Conservation (phyloP, 352 stramenopile species). For the Phytophthora multivora region DNA sequence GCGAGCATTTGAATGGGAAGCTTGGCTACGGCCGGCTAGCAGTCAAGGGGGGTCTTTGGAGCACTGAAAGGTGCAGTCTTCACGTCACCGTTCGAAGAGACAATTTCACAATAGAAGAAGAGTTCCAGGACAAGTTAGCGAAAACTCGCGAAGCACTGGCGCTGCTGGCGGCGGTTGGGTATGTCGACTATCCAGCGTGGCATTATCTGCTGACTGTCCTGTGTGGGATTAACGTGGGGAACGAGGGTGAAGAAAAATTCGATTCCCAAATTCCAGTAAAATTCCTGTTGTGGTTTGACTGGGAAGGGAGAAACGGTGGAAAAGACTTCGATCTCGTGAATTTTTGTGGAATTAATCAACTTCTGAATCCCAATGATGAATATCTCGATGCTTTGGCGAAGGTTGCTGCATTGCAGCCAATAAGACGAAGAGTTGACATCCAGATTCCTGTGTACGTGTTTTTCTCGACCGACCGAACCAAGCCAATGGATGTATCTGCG, state of each 20-base stretch:
- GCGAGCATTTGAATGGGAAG: neutral
- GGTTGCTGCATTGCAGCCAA: neutral
- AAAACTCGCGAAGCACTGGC: constrained; percentile 7
- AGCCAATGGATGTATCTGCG: constrained; percentile 2
- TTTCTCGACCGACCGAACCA: constrained; percentile 9
- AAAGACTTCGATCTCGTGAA: neutral
- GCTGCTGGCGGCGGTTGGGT: constrained; percentile 4
- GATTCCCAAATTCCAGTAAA: constrained; percentile 1
- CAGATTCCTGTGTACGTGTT: constrained; percentile 6
- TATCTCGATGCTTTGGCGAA: constrained; percentile 5
- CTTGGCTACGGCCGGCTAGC: constrained; percentile 3
- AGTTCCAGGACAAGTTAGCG: constrained; percentile 1
- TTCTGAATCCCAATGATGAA: neutral
- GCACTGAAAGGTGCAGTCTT: neutral
- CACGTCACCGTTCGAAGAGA: constrained; percentile 6
- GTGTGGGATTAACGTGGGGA: constrained; percentile 6
- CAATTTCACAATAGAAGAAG: constrained; percentile 7
- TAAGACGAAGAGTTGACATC: constrained; percentile 2
- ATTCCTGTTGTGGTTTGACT: constrained; percentile 9
- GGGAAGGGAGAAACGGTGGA: neutral
- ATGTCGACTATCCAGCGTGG: constrained; percentile 4
- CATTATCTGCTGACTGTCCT: constrained; percentile 1
- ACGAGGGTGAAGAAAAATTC: constrained; percentile 5
- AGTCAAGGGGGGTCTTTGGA: neutral
- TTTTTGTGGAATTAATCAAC: constrained; percentile 3